Evolutionary conservation across 1,284 basidiomycete species (phyloP), one percentile per base, ranked within the genome.

Genomic region (Tranzscheliella williamsii): DNA sequence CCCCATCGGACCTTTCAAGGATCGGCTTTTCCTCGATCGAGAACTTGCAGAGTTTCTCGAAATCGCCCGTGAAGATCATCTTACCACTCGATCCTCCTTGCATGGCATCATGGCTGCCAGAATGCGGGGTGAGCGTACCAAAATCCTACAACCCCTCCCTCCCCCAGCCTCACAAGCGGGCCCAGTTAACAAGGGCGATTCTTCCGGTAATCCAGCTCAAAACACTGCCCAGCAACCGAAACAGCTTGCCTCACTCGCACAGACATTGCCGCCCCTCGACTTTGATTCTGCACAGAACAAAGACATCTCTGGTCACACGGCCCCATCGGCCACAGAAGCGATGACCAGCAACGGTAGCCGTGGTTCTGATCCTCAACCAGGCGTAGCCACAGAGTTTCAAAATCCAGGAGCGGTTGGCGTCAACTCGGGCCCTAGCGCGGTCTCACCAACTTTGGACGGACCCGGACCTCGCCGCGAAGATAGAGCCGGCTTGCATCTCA

Each of bases 11-110:
- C 78, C 78, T 4, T 76, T 74, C 55, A 75, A 78, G 37, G 78
- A 80, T 27, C 83, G 86, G 40, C 85, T 96, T 17, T 97, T 96
- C 82, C 82, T 97, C 47, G 89, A 91, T 55, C 85, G 91, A 38
- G 90, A 92, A 65, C 80, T 85, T 12, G 89, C 89, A 13, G 87
- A 93, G 76, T 80, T 79, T 27, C 81, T 91, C 61, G 88, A 94
- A 74, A 86, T 87, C 49, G 82, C 88, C 38, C 86, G 89, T 47
- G 88, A 89, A 46, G 67, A 73, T 24, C 71, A 75, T 31, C 42
- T 75, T 33, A 65, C 65, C 26, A 62, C 64, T 9, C 55, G 74
- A 7, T 38, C 63, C 38, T 53, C 70, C 16, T 47, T 76, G 36
- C 70, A 74, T 33, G 71, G 68, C 38, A 67, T 76, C 52, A 76